phyloP scores from a whole-genome alignment of 192 early-diverging fungal genomes.

The Diversispora epigaea region DNA sequence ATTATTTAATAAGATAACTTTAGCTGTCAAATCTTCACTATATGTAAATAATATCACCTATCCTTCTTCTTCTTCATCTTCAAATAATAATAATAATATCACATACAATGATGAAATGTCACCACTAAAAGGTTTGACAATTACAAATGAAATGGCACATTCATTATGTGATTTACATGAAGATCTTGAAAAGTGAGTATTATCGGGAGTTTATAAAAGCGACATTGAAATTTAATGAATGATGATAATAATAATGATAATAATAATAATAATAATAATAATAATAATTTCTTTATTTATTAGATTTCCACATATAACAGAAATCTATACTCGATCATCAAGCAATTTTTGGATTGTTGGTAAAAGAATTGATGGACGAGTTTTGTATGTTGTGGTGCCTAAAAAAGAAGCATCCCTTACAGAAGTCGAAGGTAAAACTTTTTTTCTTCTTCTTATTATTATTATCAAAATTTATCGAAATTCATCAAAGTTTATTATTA shows the following conservation, averaged over 20 bases:
- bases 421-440: conserved; percentile 53
- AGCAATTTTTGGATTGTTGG: conserved; percentile 59
- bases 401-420: conserved; percentile 55
- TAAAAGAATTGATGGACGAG: conserved; percentile 47
- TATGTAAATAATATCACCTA: conserved; percentile 13
- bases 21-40: conserved; percentile 51
- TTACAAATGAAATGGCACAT: conserved; percentile 50
- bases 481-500: neutral
- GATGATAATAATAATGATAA: neutral
- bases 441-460: neutral
- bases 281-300: neutral
- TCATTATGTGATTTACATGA: conserved; percentile 53
- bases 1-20: conserved; percentile 51
- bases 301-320: conserved; percentile 46
- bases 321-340: conserved; percentile 55
- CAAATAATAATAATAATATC: neutral
- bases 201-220: neutral
- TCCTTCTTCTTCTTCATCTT: conserved; percentile 6
- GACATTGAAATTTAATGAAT: neutral
- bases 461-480: neutral
- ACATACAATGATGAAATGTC: conserved; percentile 19
- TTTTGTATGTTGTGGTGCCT: conserved; percentile 58
- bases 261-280: conserved; percentile 7
- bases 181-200: conserved; percentile 50
- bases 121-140: conserved; percentile 35